A percentile compares a stretch with the other conserved stretches of the same genome.
These are phyloP conservation scores for Sphaceloma murrayae DNA, from an alignment of 2,329 filamentous ascomycete genomes.

Conservation along the genomic window DNA sequence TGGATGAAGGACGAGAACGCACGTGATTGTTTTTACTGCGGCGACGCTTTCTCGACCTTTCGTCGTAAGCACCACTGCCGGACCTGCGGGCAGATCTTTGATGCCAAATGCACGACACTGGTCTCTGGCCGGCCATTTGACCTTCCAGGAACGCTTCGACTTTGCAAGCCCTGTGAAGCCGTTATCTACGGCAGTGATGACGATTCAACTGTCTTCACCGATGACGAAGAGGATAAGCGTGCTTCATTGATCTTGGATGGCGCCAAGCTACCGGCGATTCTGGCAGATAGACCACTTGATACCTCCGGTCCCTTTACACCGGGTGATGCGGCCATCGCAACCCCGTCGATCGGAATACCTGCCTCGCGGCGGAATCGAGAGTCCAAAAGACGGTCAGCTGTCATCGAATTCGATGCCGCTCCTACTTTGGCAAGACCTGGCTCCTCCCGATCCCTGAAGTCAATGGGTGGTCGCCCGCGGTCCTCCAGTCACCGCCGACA, in stretches of 20 bases:
- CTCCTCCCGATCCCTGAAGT: conserved; percentile 81
- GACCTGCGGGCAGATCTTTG: conserved; percentile 95
- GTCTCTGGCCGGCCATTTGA: conserved; percentile 82
- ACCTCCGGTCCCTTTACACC: conserved; percentile 15
- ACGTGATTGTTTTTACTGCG: conserved; percentile 92
- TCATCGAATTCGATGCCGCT: conserved; percentile 81
- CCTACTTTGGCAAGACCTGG: conserved; percentile 75
- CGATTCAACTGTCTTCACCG: conserved; percentile 82
- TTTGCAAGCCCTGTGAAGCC: conserved; percentile 85
- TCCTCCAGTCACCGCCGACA: conserved; percentile 74
- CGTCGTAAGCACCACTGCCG: conserved; percentile 94
- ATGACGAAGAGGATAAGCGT: conserved; percentile 45
- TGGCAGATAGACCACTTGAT: conserved; percentile 36
- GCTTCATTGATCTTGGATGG: conserved; percentile 12
- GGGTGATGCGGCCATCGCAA: conserved; percentile 30
- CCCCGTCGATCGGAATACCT: conserved; percentile 56
- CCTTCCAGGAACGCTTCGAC: conserved; percentile 70
- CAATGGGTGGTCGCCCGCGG: conserved; percentile 59
- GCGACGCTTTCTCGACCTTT: conserved; percentile 83
- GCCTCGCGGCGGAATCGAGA: conserved; percentile 60
- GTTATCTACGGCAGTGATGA: conserved; percentile 88
- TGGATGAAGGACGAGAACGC: conserved; percentile 99
- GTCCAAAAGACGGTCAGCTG: conserved; percentile 70
- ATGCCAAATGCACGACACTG: conserved; percentile 89
- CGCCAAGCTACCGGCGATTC: conserved; percentile 19